A percentile compares a stretch with the other conserved stretches of the same genome.
These are phyloP conservation scores for Ceratocystis harringtonii DNA, from an alignment of 2,329 filamentous ascomycete species.

Conservation along the genomic window DNA sequence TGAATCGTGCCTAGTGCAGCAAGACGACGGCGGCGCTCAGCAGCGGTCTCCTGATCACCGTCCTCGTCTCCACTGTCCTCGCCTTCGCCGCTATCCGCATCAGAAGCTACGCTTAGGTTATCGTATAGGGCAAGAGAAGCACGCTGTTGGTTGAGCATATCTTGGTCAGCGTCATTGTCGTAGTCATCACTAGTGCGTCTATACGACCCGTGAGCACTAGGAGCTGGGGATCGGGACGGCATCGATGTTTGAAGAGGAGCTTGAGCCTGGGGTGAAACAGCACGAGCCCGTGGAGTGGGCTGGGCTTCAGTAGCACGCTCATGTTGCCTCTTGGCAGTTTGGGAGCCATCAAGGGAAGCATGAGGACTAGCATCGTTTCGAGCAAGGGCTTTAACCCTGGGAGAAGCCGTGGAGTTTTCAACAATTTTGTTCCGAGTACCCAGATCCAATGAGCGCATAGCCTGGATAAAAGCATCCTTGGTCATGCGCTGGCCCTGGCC, in stretches of 20 bases:
- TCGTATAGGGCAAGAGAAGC: conserved; percentile 1
- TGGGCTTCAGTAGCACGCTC: neutral
- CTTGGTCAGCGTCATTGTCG: conserved; percentile 4
- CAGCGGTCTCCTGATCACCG: conserved; percentile 52
- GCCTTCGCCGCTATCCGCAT: neutral
- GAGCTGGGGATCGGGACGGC: neutral
- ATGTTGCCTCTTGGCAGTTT: neutral
- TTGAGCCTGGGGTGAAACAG: neutral
- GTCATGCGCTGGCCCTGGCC: conserved; percentile 61
- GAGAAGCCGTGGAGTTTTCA: conserved; percentile 35
- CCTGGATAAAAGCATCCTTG: conserved; percentile 63
- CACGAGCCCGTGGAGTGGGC: neutral
- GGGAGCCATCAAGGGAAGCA: neutral
- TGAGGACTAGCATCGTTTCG: conserved; percentile 26
- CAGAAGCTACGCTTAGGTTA: neutral
- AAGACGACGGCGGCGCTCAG: conserved; percentile 57
- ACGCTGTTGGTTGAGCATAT: neutral
- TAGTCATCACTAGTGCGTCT: neutral
- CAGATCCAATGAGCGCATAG: conserved; percentile 57
- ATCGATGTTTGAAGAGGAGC: neutral
- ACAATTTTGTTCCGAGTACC: conserved; percentile 43
- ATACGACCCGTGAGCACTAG: neutral
- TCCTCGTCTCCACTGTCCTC: conserved; percentile 44
- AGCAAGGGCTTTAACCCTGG: conserved; percentile 35
- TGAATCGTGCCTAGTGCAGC: conserved; percentile 51